phyloP scores from a whole-genome alignment of 2,329 filamentous ascomycete species.

The Sphaerulina musiva region DNA sequence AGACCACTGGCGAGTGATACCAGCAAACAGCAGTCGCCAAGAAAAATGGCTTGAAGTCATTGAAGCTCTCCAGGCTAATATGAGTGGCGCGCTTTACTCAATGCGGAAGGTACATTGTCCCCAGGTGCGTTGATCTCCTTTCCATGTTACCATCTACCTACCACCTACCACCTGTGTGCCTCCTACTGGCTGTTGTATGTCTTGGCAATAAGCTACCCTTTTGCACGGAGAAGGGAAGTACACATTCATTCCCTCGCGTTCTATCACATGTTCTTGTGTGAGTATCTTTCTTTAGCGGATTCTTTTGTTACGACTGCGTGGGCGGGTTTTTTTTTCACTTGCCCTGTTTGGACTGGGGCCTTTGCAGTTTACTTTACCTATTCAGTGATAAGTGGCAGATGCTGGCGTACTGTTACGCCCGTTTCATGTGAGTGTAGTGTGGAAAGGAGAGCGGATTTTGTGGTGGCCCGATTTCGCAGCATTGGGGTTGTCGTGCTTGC shows the following conservation, averaged over 20 bases:
- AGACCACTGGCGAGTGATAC: background rate
- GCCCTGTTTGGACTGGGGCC: background rate
- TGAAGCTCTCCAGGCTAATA: slow-evolving; percentile 1
- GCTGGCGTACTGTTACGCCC: background rate
- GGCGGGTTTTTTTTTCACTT: background rate
- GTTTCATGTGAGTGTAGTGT: background rate
- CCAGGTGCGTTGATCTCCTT: background rate
- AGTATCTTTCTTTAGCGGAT: background rate
- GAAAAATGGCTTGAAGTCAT: background rate
- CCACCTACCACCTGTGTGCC: no score
- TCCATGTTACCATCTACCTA: background rate
- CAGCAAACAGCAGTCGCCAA: background rate
- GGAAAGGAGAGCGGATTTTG: background rate
- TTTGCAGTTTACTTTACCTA: background rate
- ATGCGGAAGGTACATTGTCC: background rate
- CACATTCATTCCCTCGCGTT: background rate
- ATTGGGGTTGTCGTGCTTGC: no score
- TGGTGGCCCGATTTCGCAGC: no score
- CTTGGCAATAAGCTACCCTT: background rate
- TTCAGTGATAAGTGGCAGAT: slow-evolving; percentile 4
- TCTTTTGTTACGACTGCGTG: background rate
- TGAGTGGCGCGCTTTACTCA: background rate
- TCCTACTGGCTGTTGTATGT: background rate
- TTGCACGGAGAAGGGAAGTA: no score
- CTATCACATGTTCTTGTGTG: background rate